Base-by-base conservation (phyloP, 352 stramenopile species). In the Pythium coloratum region DNA sequence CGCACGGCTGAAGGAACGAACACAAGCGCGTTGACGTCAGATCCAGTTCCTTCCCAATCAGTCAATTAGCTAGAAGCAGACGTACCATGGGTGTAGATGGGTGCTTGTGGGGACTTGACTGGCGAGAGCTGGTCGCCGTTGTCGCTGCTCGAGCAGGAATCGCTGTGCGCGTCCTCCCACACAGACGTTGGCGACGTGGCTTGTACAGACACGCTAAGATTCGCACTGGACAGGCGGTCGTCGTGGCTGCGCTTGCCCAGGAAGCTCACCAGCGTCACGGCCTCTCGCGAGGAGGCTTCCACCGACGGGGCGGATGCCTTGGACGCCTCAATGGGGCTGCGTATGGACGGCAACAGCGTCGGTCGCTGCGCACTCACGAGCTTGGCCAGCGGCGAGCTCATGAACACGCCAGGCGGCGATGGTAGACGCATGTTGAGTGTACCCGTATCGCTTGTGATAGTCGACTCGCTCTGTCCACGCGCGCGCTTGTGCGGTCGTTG, bases 331-430 rank as follows among this genome's bases (percentile, higher is more conserved):
- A 70, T 50, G 55, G 56, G 55, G 28, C 64, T 60, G 50, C 56
- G 36, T 59, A 61, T 53, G 30, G 57, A 44, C 32, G 33, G 46
- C 32, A 32, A 30, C 53, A 54, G 50, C 47, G 42, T 28, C 49
- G 33, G 34, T 13, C 64, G 57, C 57, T 56, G 58, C 18, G 57
- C 51, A 36, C 53, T 50, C 6, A 71, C 57, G 20, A 71, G 57
- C 40, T 47, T 47, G 9, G 64, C 64, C 26, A 65, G 51, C 26
- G 64, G 57, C 30, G 64, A 71, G 54, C 60, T 53, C 38, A 66
- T 62, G 42, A 66, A 66, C 46, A 69, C 63, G 47, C 57, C 58
- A 2, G 64, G 64, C 40, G 56, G 57, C 10, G 50, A 24, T 18
- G 63, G 55, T 47, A 67, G 36, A 6, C 40, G 53, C 54, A 30